Evolutionary conservation across 2,329 filamentous ascomycete species (phyloP), one percentile per base, ranked within the genome.

Genomic region (Penicillium sp.): DNA sequence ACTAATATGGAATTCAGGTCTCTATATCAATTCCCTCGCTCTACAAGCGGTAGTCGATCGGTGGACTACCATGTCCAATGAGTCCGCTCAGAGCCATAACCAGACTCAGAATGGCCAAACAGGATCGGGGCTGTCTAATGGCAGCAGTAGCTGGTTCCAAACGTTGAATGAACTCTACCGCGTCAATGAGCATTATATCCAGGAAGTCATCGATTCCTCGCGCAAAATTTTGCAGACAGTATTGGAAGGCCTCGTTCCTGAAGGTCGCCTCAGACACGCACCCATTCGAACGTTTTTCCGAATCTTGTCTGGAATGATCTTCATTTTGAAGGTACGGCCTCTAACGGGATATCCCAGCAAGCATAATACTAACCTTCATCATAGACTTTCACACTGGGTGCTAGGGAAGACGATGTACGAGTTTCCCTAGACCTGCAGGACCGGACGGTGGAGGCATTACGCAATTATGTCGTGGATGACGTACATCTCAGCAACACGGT

Each of bases 31-130:
- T 72, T 96, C 92, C 1, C 81, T 99, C 2, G 92, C 92, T 2
- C 79, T 99, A 2, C 94, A 99, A 75, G 94, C 94, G 22, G 92
- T 97, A 4, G 91, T 97, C 6, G 93, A 97, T 74, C 85, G 92
- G 58, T 96, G 90, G 75, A 93, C 91, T 7, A 92, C 83, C 58
- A 89, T 92, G 68, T 75, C 75, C 10, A 74, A 72, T 50, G 71
- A 76, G 55, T 69, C 75, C 64, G 56, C 69, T 6, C 68, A 72
- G 57, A 61, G 61, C 13, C 67, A 73, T 20, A 60, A 58, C 5
- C 68, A 72, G 55, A 62, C 62, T 8, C 69, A 72, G 29, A 61
- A 59, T 54, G 61, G 66, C 16, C 58, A 68, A 37, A 56, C 71
- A 10, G 63, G 61, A 7, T 55, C 67, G 11, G 69, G 66, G 5